Conservation (phyloP, 192 early-diverging fungal species). For the Linnemannia exigua region DNA sequence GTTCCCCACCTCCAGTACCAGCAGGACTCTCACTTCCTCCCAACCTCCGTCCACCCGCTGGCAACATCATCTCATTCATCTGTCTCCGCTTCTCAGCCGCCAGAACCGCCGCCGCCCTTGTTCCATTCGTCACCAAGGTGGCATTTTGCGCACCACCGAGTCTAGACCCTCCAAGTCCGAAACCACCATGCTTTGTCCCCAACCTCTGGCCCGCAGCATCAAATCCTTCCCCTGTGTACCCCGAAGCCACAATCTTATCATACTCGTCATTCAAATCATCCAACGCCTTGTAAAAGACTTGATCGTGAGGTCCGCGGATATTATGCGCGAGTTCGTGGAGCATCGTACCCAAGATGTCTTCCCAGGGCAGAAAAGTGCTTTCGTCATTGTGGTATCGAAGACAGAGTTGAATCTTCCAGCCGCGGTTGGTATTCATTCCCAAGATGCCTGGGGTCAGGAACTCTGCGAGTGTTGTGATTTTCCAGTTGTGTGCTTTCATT, state of each 20-base stretch:
- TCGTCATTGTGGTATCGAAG: slow-evolving; percentile 68
- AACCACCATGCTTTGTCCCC: slow-evolving; percentile 46
- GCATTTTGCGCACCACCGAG: background rate
- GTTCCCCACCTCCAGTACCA: background rate
- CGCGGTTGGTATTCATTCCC: slow-evolving; percentile 81
- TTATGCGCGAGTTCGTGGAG: slow-evolving; percentile 75
- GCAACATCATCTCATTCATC: slow-evolving; percentile 67
- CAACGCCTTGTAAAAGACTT: slow-evolving; percentile 72
- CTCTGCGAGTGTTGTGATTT: slow-evolving; percentile 67
- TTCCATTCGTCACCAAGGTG: background rate
- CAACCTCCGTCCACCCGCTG: slow-evolving; percentile 66
- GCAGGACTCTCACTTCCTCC: slow-evolving; percentile 34
- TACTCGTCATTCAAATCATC: slow-evolving; percentile 73
- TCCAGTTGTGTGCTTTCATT: slow-evolving; percentile 76
- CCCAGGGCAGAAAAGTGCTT: slow-evolving; percentile 68
- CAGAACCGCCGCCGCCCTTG: slow-evolving; percentile 59
- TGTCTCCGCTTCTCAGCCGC: slow-evolving; percentile 70
- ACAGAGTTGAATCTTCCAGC: slow-evolving; percentile 75
- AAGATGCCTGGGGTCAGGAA: slow-evolving; percentile 72
- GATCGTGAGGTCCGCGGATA: slow-evolving; percentile 75
- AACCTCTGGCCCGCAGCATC: slow-evolving; percentile 62
- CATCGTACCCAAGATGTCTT: slow-evolving; percentile 81
- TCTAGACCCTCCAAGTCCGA: background rate
- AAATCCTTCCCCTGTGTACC: slow-evolving; percentile 73
- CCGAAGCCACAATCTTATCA: slow-evolving; percentile 61